Evolutionary conservation across 371 early-diverging fungal species (phyloP).

Genomic region (Massospora cicadina): DNA sequence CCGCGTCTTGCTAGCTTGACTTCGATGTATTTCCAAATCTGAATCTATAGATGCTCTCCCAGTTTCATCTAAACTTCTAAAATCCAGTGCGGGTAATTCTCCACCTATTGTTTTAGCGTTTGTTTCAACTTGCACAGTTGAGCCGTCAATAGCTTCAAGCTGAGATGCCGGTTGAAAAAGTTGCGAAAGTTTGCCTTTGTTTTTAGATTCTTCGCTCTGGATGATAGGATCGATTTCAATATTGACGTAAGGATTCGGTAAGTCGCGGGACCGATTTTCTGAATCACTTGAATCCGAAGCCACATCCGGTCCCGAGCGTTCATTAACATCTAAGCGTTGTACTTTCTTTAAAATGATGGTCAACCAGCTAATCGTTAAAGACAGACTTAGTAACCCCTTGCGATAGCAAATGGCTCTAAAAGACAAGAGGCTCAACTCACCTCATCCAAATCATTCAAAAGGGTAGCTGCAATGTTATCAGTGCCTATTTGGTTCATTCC

Average conservation of each 20-base stretch:
- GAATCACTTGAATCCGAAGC: neutral
- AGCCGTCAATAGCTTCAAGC: neutral
- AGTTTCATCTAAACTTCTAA: neutral
- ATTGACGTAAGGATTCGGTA: neutral
- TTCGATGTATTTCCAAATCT: neutral
- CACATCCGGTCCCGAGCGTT: neutral
- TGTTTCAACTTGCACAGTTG: neutral
- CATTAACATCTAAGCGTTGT: neutral
- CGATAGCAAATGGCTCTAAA: neutral
- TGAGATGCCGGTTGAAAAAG: neutral
- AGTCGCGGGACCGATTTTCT: neutral
- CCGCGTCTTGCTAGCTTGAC: neutral
- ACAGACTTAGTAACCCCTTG: neutral
- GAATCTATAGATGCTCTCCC: neutral
- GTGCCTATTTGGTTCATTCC: neutral
- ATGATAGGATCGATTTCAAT: neutral
- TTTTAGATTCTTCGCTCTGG: neutral
- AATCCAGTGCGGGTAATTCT: neutral
- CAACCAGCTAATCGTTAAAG: neutral
- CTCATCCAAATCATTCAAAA: neutral
- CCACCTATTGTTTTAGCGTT: neutral
- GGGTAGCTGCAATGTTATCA: neutral
- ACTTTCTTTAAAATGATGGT: neutral
- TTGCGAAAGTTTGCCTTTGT: neutral
- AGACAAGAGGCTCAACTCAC: neutral